Evolutionary conservation across 83 land plant species (phyloP).

Genomic region (Isoetes engelmannii): DNA sequence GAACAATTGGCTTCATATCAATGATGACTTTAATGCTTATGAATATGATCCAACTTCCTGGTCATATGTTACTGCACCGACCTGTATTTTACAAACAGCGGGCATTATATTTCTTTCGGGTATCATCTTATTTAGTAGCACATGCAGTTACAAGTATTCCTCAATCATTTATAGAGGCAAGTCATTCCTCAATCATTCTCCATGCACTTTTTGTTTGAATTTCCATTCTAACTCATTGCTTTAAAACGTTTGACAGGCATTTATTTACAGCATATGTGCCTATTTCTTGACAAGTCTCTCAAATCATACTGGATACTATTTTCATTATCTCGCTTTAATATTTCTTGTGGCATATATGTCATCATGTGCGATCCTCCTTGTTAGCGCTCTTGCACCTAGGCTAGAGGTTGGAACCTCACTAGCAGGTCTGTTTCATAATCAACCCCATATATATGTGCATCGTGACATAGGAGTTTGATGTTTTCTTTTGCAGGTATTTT

Average conservation of each 20-base stretch:
- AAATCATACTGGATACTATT: constrained; percentile 16
- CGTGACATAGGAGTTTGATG: too few species aligned
- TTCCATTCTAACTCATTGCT: neutral
- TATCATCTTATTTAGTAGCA: constrained; percentile 29
- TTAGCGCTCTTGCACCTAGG: constrained; percentile 29
- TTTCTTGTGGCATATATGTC: constrained; percentile 33
- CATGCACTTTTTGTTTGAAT: too few species aligned
- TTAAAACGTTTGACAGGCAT: constrained; percentile 16
- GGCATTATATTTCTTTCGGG: constrained; percentile 27
- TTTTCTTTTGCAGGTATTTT: constrained; percentile 23
- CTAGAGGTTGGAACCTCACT: constrained; percentile 29
- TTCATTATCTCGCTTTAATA: constrained; percentile 23
- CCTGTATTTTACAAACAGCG: constrained; percentile 36
- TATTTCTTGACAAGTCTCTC: constrained; percentile 30
- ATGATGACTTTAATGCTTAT: constrained; percentile 30
- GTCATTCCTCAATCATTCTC: too few species aligned
- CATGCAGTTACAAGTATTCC: constrained; percentile 24
- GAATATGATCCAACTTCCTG: constrained; percentile 28
- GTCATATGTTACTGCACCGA: constrained; percentile 28
- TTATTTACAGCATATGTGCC: constrained; percentile 22
- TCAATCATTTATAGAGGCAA: constrained; percentile 29
- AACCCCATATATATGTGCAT: too few species aligned
- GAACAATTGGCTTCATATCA: constrained; percentile 34
- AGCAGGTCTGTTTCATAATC: constrained; percentile 16
- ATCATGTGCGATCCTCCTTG: constrained; percentile 26